A percentile compares a stretch with the other conserved stretches of the same genome.
phyloP scores from a whole-genome alignment of 768 basidiomycete species.

The Suillus weaverae region DNA sequence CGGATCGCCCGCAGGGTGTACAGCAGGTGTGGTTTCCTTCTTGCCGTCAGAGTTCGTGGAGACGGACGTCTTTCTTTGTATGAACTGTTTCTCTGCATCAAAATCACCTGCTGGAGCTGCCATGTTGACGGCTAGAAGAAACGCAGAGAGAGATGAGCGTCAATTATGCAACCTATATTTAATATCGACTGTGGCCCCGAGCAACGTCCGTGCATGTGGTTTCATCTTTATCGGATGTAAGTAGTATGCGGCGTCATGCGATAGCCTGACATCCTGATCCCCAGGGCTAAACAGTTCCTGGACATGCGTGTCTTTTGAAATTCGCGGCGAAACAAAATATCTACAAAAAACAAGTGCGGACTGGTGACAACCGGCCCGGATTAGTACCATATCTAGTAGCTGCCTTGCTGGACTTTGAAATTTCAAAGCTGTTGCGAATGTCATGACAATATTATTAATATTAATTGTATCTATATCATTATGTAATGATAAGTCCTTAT shows the following conservation, averaged over 20 bases:
- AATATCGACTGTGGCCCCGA: neutral
- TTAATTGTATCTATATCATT: too few species aligned
- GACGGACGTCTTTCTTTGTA: constrained; percentile 23
- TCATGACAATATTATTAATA: too few species aligned
- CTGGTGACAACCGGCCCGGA: neutral
- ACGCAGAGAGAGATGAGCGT: neutral
- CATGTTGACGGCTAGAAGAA: constrained; percentile 19
- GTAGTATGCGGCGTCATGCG: neutral
- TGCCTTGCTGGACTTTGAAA: too few species aligned
- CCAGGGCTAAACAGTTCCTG: neutral
- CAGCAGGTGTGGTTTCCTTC: constrained; percentile 13
- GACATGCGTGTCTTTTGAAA: neutral
- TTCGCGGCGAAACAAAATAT: neutral
- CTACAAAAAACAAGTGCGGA: neutral
- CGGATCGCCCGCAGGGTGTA: constrained; percentile 19
- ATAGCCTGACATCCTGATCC: neutral
- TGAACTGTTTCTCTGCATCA: constrained; percentile 5
- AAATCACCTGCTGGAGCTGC: constrained; percentile 6
- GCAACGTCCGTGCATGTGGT: neutral
- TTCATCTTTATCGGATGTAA: neutral
- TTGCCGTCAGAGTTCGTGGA: constrained; percentile 15
- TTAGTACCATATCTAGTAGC: neutral
- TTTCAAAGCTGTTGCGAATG: too few species aligned
- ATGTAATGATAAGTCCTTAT: neutral
- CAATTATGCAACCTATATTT: neutral